Base-by-base conservation (phyloP, 2,329 filamentous ascomycete species). In the Knufia petricola region DNA sequence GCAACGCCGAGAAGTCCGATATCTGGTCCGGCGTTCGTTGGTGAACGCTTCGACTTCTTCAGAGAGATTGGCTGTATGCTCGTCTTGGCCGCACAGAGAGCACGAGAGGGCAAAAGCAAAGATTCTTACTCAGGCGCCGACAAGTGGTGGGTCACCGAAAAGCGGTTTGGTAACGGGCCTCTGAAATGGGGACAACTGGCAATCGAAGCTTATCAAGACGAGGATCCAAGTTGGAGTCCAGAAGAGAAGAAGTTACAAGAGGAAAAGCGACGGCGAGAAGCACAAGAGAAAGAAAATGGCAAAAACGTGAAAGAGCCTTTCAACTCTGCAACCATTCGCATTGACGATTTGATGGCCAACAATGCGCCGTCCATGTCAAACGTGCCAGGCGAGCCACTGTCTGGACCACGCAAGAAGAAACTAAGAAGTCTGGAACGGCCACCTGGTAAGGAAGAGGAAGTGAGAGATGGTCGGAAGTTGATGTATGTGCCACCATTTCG, bases 51-150 rank as follows among this genome's bases (percentile, higher is more conserved):
- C 44, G 78, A 82, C 58, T 55, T 75, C 7, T 67, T 79, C 52
- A 70, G 77, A 47, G 79, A 82, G 56, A 62, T 79, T 3, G 77
- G 75, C 3, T 73, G 70, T 1, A 64, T 81, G 61, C 63, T 82
- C 12, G 65, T 78, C 17, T 60, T 79, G 1, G 79, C 78, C 1
- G 77, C 82, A 60, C 77, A 82, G 60, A 70, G 79, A 31, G 69
- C 69, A n/a, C 68, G 78, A 45, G 70, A 81, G 57, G 67, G 64
- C 46, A 58, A 58, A 1, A 75, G 79, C 55, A 48, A 41, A n/a
- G 24, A 41, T 10, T 36, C 37, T n/a, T 20, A 42, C 26, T 48
- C 46, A 8, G 46, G 38, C n/a, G 38, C 26, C 2, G 59, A 63
- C 42, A 69, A 63, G 45, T 82, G 79, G 78, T 82, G 76, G 76